phyloP scores from a whole-genome alignment of 2,329 filamentous ascomycete species.

The Setomelanomma holmii region DNA sequence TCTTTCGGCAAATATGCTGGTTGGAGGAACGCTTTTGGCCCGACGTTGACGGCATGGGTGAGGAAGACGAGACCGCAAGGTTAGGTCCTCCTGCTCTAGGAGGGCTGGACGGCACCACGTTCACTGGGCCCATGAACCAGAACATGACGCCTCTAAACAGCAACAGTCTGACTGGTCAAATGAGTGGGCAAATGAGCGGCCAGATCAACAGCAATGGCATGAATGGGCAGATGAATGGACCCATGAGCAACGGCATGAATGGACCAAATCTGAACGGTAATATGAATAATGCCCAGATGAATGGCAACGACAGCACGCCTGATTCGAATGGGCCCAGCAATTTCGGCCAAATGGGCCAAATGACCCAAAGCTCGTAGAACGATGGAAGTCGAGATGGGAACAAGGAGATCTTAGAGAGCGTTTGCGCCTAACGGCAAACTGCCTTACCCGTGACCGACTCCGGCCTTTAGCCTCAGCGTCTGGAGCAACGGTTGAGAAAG shows the following conservation, averaged over 20 bases:
- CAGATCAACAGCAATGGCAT: conserved; percentile 13
- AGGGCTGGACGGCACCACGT: conserved; percentile 29
- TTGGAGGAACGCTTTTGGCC: conserved; percentile 59
- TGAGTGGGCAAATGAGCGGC: conserved; percentile 20
- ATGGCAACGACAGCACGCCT: neutral
- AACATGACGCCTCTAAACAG: conserved; percentile 12
- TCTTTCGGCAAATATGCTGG: conserved; percentile 58
- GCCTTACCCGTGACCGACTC: too few relatives aligned
- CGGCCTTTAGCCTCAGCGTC: too few relatives aligned
- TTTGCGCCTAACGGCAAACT: too few relatives aligned
- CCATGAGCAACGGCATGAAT: neutral
- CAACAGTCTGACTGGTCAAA: conserved; percentile 4
- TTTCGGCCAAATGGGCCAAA: neutral
- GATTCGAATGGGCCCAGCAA: neutral
- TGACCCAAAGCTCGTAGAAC: conserved; percentile 1
- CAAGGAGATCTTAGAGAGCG: too few relatives aligned
- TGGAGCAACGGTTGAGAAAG: too few relatives aligned
- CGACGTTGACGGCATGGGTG: conserved; percentile 58
- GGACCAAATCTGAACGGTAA: neutral
- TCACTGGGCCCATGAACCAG: conserved; percentile 21
- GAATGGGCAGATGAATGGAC: conserved; percentile 12
- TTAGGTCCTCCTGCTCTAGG: conserved; percentile 15
- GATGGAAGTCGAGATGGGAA: too few relatives aligned
- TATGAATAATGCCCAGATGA: neutral
- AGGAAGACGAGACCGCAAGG: conserved; percentile 49